A percentile compares a stretch with the other conserved stretches of the same genome.
Evolutionary conservation across 495 filamentous ascomycete species (phyloP).

Genomic region (Ascobolus immersus): DNA sequence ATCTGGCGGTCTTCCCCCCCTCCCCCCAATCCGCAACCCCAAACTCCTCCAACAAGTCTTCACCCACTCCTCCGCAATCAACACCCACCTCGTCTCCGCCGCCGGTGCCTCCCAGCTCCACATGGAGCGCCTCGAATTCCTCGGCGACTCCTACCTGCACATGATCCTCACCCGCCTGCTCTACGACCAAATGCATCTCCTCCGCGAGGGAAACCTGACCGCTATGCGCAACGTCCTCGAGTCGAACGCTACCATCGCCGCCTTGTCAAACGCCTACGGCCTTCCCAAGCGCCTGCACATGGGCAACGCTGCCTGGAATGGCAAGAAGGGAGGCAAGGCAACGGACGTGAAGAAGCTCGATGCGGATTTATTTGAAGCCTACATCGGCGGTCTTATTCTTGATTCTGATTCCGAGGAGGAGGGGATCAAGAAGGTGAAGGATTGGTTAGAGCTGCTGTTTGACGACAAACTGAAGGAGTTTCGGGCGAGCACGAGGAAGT

Average conservation of each 20-base stretch:
- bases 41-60: conserved; percentile 12
- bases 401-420: conserved; percentile 5
- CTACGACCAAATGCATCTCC: conserved; percentile 17
- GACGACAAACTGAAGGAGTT: conserved; percentile 12
- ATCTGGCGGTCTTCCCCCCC: too few species aligned
- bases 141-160: conserved; percentile 37
- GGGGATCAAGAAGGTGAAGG: conserved; percentile 5
- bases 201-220: conserved; percentile 13
- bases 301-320: conserved; percentile 4
- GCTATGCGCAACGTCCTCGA: conserved; percentile 16
- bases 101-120: conserved; percentile 9
- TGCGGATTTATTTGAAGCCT: conserved; percentile 16
- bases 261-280: conserved; percentile 11
- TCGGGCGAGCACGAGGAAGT: conserved; percentile 3
- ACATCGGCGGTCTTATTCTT: conserved; percentile 13
- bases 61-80: conserved; percentile 14
- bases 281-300: conserved; percentile 9
- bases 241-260: conserved; percentile 11
- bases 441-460: conserved; percentile 11
- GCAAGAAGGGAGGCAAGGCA: neutral
- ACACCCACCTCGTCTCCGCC: conserved; percentile 9
- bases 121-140: conserved; percentile 31
- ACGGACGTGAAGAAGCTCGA: conserved; percentile 10
- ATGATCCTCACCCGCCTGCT: conserved; percentile 29
- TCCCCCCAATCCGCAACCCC: conserved; percentile 8